These are phyloP conservation scores for Cyclotella kingstonii DNA, from an alignment of 108 stramenopile genomes.

Conservation along the genomic window DNA sequence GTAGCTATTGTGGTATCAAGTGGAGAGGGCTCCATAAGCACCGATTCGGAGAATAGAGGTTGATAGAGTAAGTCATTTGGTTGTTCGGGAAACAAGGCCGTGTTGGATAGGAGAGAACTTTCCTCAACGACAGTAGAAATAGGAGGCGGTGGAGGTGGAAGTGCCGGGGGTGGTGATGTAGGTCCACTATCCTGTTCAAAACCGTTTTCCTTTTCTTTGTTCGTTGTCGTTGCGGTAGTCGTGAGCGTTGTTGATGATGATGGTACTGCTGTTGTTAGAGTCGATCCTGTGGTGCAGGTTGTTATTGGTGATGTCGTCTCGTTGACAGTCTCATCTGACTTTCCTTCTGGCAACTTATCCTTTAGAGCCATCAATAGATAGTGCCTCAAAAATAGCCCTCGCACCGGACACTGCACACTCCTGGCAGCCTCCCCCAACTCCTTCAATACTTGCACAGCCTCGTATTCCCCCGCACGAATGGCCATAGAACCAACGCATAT, in stretches of 20 bases:
- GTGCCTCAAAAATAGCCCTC: slow-evolving; percentile 97
- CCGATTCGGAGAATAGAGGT: slow-evolving; percentile 10
- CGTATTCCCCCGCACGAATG: slow-evolving; percentile 78
- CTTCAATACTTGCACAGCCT: slow-evolving; percentile 81
- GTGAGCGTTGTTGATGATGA: no score
- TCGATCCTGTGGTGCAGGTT: no score
- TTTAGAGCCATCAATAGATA: slow-evolving; percentile 88
- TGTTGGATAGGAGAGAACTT: neutral
- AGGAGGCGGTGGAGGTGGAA: slow-evolving; percentile 20
- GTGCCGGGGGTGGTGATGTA: slow-evolving; percentile 4
- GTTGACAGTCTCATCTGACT: slow-evolving; percentile 39
- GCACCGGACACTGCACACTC: slow-evolving; percentile 98
- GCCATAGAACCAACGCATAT: slow-evolving; percentile 94
- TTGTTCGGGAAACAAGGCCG: slow-evolving; percentile 8
- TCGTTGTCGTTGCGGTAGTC: slow-evolving; percentile 7
- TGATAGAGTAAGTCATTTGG: slow-evolving; percentile 3
- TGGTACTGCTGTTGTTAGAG: no score
- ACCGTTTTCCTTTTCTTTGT: neutral
- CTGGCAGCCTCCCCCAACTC: slow-evolving; percentile 95
- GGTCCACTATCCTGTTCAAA: neutral
- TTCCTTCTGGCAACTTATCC: slow-evolving; percentile 91
- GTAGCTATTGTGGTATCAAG: slow-evolving; percentile 9
- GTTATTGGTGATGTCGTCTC: no score
- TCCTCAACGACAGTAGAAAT: neutral
- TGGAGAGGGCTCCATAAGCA: neutral